Evolutionary conservation across 306 rosid genomes (phyloP).

Genomic region (Trichosanthes cucumerina): DNA sequence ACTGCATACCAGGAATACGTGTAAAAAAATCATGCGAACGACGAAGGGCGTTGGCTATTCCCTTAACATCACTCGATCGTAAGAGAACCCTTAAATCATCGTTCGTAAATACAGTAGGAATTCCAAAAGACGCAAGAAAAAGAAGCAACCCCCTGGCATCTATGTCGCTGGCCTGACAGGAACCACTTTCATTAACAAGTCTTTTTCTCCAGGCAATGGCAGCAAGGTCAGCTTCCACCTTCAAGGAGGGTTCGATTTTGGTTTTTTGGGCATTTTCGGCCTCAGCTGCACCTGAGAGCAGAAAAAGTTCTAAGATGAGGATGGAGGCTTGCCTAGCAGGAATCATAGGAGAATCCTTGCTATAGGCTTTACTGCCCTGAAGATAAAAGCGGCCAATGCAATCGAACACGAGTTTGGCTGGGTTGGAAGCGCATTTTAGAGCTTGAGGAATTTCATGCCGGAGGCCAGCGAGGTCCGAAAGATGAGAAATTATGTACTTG

Average conservation of each 20-base stretch:
- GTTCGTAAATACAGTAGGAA: constrained; percentile 25
- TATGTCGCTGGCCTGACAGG: constrained; percentile 24
- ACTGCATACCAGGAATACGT: constrained; percentile 27
- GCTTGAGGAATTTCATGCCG: constrained; percentile 30
- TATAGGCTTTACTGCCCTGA: constrained; percentile 47
- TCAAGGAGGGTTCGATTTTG: constrained; percentile 16
- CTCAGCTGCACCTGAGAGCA: constrained; percentile 31
- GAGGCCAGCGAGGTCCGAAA: constrained; percentile 19
- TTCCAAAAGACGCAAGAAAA: constrained; percentile 39
- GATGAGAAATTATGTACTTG: constrained; percentile 21
- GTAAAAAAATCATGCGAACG: constrained; percentile 18
- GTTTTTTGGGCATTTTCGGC: neutral
- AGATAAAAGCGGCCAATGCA: constrained; percentile 50
- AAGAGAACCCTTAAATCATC: constrained; percentile 35
- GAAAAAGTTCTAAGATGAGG: constrained; percentile 33
- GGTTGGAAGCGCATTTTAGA: constrained; percentile 32
- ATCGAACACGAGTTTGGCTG: constrained; percentile 39
- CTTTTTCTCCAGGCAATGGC: constrained; percentile 48
- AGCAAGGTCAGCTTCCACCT: constrained; percentile 27
- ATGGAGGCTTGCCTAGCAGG: constrained; percentile 35
- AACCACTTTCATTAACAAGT: constrained; percentile 34
- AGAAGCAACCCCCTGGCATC: constrained; percentile 57
- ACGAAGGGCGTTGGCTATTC: constrained; percentile 29
- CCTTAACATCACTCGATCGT: constrained; percentile 23
- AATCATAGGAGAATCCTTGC: constrained; percentile 29